Evolutionary conservation across 495 filamentous ascomycete species (phyloP).

Genomic region (Annulohypoxylon nitens): DNA sequence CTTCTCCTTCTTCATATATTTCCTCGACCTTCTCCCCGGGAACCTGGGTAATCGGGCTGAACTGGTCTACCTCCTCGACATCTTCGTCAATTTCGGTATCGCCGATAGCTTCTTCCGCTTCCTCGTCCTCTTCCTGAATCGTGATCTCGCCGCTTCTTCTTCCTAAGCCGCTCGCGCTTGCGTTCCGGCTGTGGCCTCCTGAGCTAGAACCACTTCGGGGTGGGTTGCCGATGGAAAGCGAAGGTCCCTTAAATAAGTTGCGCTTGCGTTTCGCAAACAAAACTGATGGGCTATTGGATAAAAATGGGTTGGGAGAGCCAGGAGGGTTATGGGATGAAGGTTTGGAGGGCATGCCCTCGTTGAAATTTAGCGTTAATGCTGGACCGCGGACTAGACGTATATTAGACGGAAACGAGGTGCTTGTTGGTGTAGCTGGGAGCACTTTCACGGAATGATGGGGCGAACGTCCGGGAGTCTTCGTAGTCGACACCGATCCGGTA

Average conservation of each 20-base stretch:
- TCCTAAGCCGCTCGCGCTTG: slow-evolving; percentile 65
- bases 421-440: slow-evolving; percentile 89
- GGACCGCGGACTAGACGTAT: slow-evolving; percentile 83
- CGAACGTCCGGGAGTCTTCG: slow-evolving; percentile 75
- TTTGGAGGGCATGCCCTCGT: slow-evolving; percentile 62
- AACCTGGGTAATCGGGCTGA: slow-evolving; percentile 63
- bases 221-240: slow-evolving; percentile 63
- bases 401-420: slow-evolving; percentile 83
- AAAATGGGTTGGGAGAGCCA: slow-evolving; percentile 62
- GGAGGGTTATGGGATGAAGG: slow-evolving; percentile 53
- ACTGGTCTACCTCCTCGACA: slow-evolving; percentile 77
- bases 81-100: slow-evolving; percentile 54
- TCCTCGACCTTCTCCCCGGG: slow-evolving; percentile 68
- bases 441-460: slow-evolving; percentile 95
- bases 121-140: slow-evolving; percentile 89
- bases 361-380: slow-evolving; percentile 60
- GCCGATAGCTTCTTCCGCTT: slow-evolving; percentile 61
- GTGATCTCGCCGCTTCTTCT: slow-evolving; percentile 75
- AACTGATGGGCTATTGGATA: slow-evolving; percentile 68
- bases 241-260: slow-evolving; percentile 89
- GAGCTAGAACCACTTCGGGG: slow-evolving; percentile 55
- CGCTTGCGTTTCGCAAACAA: slow-evolving; percentile 93
- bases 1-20: slow-evolving; percentile 64
- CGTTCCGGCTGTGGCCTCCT: slow-evolving; percentile 62
- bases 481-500: slow-evolving; percentile 75